Percentiles rank a stretch among this genome's conserved stretches.
Conservation (phyloP, 768 basidiomycete genomes). For the Cystofilobasidium capitatum region DNA sequence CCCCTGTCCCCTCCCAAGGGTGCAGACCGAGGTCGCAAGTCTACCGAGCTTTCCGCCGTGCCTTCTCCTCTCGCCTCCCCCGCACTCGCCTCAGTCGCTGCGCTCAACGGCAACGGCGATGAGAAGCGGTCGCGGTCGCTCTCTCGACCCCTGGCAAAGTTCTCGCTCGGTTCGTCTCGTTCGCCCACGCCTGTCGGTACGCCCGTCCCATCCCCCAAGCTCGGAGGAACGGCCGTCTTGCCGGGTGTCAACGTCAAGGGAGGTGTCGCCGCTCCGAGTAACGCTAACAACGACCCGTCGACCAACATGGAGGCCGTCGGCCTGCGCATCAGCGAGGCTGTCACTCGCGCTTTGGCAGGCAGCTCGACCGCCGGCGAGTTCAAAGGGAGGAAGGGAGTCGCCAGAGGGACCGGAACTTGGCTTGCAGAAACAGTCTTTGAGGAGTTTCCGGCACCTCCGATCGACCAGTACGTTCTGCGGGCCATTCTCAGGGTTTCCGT, state of each 20-base stretch:
- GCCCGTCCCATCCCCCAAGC: constrained; percentile 20
- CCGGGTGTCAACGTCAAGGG: neutral
- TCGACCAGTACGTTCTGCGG: constrained; percentile 24
- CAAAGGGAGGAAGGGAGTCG: constrained; percentile 19
- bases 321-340: constrained; percentile 16
- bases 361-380: constrained; percentile 10
- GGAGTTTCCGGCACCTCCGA: constrained; percentile 24
- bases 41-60: constrained; percentile 1
- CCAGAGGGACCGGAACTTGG: constrained; percentile 12
- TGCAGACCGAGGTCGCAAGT: constrained; percentile 3
- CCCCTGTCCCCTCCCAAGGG: constrained; percentile 17
- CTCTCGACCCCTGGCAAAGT: constrained; percentile 18
- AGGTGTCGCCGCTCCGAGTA: neutral
- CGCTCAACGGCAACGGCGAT: neutral
- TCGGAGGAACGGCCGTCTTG: neutral
- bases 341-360: constrained; percentile 17
- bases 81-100: neutral
- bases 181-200: constrained; percentile 8
- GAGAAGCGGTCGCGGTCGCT: constrained; percentile 24
- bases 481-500: constrained; percentile 25
- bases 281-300: constrained; percentile 6
- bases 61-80: neutral
- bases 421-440: constrained; percentile 4
- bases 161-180: constrained; percentile 10
- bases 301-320: constrained; percentile 26